Evolutionary conservation across 2,329 filamentous ascomycete species (phyloP).

Genomic region (Byssoonygena ceratinophila): DNA sequence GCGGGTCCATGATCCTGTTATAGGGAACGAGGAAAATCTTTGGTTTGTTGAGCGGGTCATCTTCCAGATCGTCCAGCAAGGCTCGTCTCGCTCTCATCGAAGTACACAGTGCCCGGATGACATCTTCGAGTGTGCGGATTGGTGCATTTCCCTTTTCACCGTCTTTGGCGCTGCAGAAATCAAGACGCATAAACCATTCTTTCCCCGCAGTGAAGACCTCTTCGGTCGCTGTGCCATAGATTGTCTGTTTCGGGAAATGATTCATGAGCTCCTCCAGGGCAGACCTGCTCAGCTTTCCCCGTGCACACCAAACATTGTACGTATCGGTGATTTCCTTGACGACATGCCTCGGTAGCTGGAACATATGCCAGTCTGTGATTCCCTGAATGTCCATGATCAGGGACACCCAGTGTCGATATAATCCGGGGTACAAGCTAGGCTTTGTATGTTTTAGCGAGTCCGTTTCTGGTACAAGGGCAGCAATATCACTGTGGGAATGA

Average conservation of each 20-base stretch:
- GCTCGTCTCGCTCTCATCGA: constrained; percentile 32
- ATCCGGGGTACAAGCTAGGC: constrained; percentile 29
- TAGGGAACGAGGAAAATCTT: constrained; percentile 36
- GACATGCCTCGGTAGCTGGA: constrained; percentile 18
- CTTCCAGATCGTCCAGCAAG: constrained; percentile 22
- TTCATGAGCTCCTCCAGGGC: constrained; percentile 25
- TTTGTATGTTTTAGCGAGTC: constrained; percentile 3
- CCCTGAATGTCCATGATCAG: constrained; percentile 31
- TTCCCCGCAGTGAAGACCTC: constrained; percentile 23
- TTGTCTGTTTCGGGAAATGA: constrained; percentile 21
- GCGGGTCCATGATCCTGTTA: constrained; percentile 31
- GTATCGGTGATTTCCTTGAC: constrained; percentile 21
- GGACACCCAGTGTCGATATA: constrained; percentile 36
- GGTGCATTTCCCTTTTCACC: constrained; percentile 22
- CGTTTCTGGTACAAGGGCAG: constrained; percentile 20
- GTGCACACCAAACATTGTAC: constrained; percentile 19
- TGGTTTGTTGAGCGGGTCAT: constrained; percentile 13
- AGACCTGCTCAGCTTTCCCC: constrained; percentile 27
- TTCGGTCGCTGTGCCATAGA: constrained; percentile 24
- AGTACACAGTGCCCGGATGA: constrained; percentile 33
- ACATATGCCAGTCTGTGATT: constrained; percentile 18
- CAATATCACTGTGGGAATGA: constrained; percentile 26
- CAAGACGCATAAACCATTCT: constrained; percentile 34
- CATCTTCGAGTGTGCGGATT: constrained; percentile 26
- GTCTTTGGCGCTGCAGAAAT: constrained; percentile 39